Conservation (phyloP, 2,329 filamentous ascomycete species). For the Microdochium paspali region DNA sequence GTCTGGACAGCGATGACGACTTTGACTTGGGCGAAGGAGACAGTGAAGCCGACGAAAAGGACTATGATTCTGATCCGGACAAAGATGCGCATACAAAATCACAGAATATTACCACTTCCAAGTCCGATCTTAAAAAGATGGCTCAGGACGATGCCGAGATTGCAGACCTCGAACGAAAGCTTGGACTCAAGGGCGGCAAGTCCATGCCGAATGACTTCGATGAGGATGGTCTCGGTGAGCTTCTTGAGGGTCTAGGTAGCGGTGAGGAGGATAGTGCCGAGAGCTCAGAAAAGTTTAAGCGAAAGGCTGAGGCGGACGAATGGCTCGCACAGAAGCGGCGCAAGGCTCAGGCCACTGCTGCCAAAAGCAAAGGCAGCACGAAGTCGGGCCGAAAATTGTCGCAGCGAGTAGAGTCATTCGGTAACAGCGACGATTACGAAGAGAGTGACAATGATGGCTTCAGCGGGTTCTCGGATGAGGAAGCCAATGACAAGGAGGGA, state of each 20-base stretch:
- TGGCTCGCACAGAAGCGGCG: slow-evolving; percentile 51
- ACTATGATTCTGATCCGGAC: slow-evolving; percentile 9
- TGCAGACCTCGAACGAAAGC: slow-evolving; percentile 72
- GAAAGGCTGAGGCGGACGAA: slow-evolving; percentile 45
- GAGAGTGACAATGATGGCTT: slow-evolving; percentile 24
- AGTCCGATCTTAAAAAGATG: slow-evolving; percentile 49
- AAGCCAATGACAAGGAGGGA: slow-evolving; percentile 12
- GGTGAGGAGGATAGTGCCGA: slow-evolving; percentile 35
- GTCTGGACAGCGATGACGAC: not conserved
- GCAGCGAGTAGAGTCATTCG: too few species aligned
- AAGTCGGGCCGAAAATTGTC: slow-evolving; percentile 1
- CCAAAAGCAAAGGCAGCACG: slow-evolving; percentile 2
- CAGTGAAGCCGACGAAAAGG: slow-evolving; percentile 5
- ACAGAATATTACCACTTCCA: slow-evolving; percentile 19
- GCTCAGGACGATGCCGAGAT: slow-evolving; percentile 84
- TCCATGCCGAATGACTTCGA: slow-evolving; percentile 62
- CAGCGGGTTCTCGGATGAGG: slow-evolving; percentile 26
- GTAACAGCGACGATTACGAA: slow-evolving; percentile 23
- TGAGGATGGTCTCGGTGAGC: slow-evolving; percentile 73
- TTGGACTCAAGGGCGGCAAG: slow-evolving; percentile 73
- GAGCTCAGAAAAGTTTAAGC: slow-evolving; percentile 51
- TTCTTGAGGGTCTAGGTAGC: slow-evolving; percentile 63
- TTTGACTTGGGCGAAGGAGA: slow-evolving; percentile 1
- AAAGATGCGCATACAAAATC: too few species aligned
- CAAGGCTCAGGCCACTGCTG: slow-evolving; percentile 25